These are phyloP conservation scores for Lodderomyces parapsilosis DNA, from an alignment of 1,139 yeast species.

Conservation along the genomic window DNA sequence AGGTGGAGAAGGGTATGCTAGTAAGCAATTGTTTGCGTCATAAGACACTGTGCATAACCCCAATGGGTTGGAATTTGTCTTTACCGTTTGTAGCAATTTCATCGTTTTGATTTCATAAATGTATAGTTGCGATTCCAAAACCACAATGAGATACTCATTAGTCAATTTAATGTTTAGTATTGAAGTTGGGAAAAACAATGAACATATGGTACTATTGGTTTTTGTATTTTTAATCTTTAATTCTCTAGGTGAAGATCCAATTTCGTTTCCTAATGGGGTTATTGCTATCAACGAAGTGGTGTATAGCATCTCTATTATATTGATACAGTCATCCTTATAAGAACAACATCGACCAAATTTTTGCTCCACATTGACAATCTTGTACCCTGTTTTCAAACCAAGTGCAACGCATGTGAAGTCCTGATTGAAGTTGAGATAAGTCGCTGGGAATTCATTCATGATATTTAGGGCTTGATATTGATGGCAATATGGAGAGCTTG, in stretches of 20 bases:
- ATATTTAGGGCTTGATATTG: too few relatives aligned
- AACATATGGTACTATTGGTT: constrained; percentile 70
- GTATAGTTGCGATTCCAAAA: constrained; percentile 82
- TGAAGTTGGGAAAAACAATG: constrained; percentile 83
- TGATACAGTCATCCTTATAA: constrained; percentile 54
- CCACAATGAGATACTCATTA: constrained; percentile 68
- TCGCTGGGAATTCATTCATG: constrained; percentile 22
- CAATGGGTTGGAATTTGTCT: constrained; percentile 67
- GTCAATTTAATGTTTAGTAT: constrained; percentile 78
- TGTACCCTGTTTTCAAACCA: constrained; percentile 76
- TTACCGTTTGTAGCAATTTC: constrained; percentile 86
- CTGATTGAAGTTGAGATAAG: constrained; percentile 80
- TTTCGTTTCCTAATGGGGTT: constrained; percentile 85
- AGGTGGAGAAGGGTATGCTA: constrained; percentile 89
- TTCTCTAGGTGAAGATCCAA: constrained; percentile 76
- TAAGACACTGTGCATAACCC: constrained; percentile 69
- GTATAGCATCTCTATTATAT: constrained; percentile 87
- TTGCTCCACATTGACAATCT: constrained; percentile 85
- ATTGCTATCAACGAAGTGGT: constrained; percentile 84
- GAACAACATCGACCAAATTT: constrained; percentile 68
- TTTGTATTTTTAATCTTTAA: constrained; percentile 82
- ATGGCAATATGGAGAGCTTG: too few relatives aligned
- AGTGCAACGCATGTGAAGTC: constrained; percentile 85
- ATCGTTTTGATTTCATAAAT: constrained; percentile 86
- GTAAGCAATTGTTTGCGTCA: constrained; percentile 56